These are phyloP conservation scores for Colletotrichum karsti DNA, from an alignment of 2,329 filamentous ascomycete species.

Conservation along the genomic window DNA sequence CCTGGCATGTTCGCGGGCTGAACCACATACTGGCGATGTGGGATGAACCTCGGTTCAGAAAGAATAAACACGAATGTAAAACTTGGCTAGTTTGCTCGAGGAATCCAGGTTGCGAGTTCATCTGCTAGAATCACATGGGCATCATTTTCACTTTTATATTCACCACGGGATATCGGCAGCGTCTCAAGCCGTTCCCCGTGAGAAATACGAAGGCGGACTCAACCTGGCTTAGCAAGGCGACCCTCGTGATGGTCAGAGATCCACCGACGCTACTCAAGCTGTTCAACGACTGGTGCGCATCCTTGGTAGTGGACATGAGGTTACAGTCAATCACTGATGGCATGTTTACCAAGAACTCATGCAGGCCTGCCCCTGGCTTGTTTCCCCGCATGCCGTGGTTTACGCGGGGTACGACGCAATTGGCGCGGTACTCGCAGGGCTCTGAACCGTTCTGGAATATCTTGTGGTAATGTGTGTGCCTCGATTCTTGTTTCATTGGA, in stretches of 20 bases:
- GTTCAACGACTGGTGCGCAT: slow-evolving; percentile 24
- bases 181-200: background rate
- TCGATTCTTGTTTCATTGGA: background rate
- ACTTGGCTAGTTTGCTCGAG: too few species aligned
- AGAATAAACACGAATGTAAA: background rate
- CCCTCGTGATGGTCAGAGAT: background rate
- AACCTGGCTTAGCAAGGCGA: background rate
- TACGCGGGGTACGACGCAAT: background rate
- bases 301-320: slow-evolving; percentile 1
- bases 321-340: background rate
- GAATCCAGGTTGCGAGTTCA: too few species aligned
- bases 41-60: background rate
- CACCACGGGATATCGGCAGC: too few species aligned
- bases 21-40: background rate
- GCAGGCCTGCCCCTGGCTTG: background rate
- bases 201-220: background rate
- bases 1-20: background rate
- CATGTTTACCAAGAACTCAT: background rate
- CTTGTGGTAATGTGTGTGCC: background rate
- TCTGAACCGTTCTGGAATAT: background rate
- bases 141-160: background rate
- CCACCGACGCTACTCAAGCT: background rate
- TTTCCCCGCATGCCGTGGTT: slow-evolving; percentile 2
- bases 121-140: too few species aligned
- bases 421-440: slow-evolving; percentile 7